These are phyloP conservation scores for Coemansia sp. DNA, from an alignment of 192 early-diverging fungal genomes.

Conservation along the genomic window DNA sequence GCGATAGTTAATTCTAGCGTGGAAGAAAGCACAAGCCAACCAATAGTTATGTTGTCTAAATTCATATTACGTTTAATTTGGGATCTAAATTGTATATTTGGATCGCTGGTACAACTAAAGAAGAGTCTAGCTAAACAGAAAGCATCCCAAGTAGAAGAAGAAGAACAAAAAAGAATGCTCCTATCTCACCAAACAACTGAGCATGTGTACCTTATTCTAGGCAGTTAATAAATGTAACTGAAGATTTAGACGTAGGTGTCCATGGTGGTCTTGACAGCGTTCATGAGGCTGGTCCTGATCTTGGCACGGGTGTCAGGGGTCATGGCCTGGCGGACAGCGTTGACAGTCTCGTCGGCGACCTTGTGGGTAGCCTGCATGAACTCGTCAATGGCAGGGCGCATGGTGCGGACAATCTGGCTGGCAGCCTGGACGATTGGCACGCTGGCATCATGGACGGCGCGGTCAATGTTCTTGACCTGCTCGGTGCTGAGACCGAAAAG, in stretches of 20 bases:
- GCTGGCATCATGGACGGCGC: slow-evolving; percentile 53
- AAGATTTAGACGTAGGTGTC: slow-evolving; percentile 52
- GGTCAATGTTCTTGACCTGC: slow-evolving; percentile 59
- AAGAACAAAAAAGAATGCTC: neutral
- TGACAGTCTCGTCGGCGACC: slow-evolving; percentile 44
- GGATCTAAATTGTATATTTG: slow-evolving; percentile 16
- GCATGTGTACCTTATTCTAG: slow-evolving; percentile 3
- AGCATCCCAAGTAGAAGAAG: neutral
- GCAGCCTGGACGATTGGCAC: slow-evolving; percentile 53
- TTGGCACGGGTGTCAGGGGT: slow-evolving; percentile 59
- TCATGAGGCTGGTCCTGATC: slow-evolving; percentile 58
- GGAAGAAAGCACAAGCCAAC: neutral
- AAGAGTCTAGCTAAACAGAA: neutral
- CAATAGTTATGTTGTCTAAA: neutral
- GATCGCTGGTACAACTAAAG: slow-evolving; percentile 8
- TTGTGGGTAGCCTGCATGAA: slow-evolving; percentile 41
- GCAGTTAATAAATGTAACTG: neutral
- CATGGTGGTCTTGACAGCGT: slow-evolving; percentile 60
- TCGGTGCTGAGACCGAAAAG: slow-evolving; percentile 51
- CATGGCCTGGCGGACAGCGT: slow-evolving; percentile 51
- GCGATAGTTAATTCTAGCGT: neutral
- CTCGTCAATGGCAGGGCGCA: slow-evolving; percentile 54
- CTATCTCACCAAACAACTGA: neutral
- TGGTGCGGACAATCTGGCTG: slow-evolving; percentile 57
- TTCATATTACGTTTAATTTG: neutral